Base-by-base conservation (phyloP, 345 rosid genomes). In the Eutrema japonicum region DNA sequence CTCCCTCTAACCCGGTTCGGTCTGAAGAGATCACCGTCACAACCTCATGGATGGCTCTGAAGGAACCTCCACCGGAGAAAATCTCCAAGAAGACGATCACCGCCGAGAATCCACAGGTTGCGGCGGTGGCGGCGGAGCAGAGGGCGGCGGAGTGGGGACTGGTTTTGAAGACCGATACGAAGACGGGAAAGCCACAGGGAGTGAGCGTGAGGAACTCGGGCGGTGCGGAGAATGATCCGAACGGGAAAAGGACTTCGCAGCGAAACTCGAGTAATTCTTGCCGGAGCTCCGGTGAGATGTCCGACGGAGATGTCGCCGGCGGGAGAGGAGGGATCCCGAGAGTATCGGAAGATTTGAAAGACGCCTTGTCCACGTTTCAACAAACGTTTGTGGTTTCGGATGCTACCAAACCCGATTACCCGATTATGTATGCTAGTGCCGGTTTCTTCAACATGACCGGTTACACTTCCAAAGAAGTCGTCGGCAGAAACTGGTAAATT, bases 101-200 rank as follows among this genome's bases (percentile, higher is more conserved):
- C 4, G 38, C 73, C n/a, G 50, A 65, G 69, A 68, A 81, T 52
- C 8, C 70, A 7, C 52, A 82, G 14, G 86, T 78, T 1, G 92
- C 82, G 18, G 72, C 72, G 1, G 92, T 87, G 3, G 78, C 74
- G 16, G 97, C 95, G 0, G 90, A 85, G 32, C 86, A 91, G 72
- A 86, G 98, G 50, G 97, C 98, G 8, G 98, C 98, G 2, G 98
- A 94, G 82, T 94, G 98, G 98, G 98, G 98, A n/a, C 70, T 94
- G 29, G 89, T 89, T 6, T 74, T 94, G 59, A 88, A 86, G 67
- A 89, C 98, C 0, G 97, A 91, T 14, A 79, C 79, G 0, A 88
- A 91, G 79, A 88, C 95, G 0, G 98, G 98, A 10, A 94, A 87
- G 80, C 97, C 95, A 9, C 87, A 88, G 52, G 89, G 89, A 41